A percentile compares a stretch with the other conserved stretches of the same genome.
Evolutionary conservation across 768 basidiomycete species (phyloP).

Genomic region (Suillus bovinus): DNA sequence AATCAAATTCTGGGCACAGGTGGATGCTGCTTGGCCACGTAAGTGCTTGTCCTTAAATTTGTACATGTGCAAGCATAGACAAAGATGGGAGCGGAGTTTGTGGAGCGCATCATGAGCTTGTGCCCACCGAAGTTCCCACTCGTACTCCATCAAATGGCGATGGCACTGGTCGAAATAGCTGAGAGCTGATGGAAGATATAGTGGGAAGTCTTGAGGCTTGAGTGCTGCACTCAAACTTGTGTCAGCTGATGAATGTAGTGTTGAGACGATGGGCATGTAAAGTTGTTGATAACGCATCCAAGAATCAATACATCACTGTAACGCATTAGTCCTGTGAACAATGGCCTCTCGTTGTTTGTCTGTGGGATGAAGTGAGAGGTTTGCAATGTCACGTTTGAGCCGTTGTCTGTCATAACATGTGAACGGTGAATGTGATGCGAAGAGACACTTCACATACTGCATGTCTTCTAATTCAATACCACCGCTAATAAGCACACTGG

Average conservation of each 20-base stretch:
- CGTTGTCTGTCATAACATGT: too few relatives aligned
- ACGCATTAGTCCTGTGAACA: not conserved
- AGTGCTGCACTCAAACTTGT: not conserved
- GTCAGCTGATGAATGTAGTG: not conserved
- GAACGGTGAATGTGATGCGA: too few relatives aligned
- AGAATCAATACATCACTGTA: not conserved
- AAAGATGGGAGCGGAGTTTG: constrained; percentile 4
- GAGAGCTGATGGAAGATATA: not conserved
- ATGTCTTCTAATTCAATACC: too few relatives aligned
- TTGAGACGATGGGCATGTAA: constrained; percentile 1
- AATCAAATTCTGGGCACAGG: constrained; percentile 7
- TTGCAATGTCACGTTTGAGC: too few relatives aligned
- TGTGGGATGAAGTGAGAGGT: not conserved
- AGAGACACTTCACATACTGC: too few relatives aligned
- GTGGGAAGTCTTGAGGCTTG: not conserved
- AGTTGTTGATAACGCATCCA: not conserved
- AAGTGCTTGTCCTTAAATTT: constrained; percentile 17
- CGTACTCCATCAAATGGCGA: not conserved
- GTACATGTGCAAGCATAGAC: constrained; percentile 10
- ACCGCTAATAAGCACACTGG: too few relatives aligned
- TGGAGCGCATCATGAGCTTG: constrained; percentile 17
- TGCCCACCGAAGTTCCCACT: constrained; percentile 12
- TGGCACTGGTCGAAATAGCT: not conserved
- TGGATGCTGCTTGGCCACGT: constrained; percentile 14
- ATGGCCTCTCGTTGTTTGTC: not conserved